These are phyloP conservation scores for Linanthus parryae DNA, from an alignment of 148 eudicot genomes.

Conservation along the genomic window DNA sequence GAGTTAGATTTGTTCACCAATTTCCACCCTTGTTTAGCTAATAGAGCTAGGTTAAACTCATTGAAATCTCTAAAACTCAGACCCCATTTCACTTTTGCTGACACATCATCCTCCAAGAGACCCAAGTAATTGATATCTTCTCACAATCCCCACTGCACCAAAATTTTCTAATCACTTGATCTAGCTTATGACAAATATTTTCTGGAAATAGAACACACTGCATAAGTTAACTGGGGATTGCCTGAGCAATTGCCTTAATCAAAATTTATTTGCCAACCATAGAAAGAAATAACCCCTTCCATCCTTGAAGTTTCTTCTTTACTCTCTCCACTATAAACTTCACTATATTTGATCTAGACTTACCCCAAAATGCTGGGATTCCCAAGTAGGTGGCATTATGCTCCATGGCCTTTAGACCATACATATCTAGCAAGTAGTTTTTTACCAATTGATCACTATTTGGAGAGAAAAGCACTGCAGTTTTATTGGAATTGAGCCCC, in stretches of 20 bases:
- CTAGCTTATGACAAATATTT: background rate
- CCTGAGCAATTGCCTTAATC: background rate
- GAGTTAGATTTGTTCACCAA: background rate
- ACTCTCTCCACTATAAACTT: background rate
- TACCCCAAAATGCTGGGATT: background rate
- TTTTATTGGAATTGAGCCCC: background rate
- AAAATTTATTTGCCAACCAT: background rate
- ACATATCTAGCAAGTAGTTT: background rate
- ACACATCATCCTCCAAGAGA: background rate
- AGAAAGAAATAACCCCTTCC: background rate
- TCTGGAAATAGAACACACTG: background rate
- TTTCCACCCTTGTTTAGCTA: background rate
- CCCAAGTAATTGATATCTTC: background rate
- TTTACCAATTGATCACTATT: background rate
- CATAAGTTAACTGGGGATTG: background rate
- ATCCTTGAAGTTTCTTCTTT: background rate
- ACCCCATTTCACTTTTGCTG: background rate
- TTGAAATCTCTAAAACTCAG: background rate
- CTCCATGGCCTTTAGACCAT: background rate
- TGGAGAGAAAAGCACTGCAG: background rate
- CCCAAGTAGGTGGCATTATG: background rate
- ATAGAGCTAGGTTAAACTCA: background rate
- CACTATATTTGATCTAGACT: background rate
- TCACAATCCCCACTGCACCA: background rate
- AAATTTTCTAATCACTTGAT: background rate